phyloP scores from a whole-genome alignment of 169 alveolate species.

The Eimeria maxima region DNA sequence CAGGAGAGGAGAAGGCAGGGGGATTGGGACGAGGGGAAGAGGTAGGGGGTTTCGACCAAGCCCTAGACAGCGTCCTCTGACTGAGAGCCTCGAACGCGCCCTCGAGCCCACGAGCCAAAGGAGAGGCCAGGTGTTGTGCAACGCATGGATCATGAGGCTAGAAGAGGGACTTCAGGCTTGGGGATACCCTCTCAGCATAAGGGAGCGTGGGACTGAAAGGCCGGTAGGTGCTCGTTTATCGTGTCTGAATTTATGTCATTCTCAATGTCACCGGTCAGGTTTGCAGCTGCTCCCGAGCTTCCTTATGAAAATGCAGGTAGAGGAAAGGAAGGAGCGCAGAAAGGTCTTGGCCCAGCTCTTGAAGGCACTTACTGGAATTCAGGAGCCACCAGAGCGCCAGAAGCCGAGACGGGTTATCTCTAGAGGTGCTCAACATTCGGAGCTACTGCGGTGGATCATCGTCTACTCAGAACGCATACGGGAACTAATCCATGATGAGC shows the following conservation, averaged over 20 bases:
- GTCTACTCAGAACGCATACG: conserved; percentile 63
- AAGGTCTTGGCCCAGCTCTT: conserved; percentile 56
- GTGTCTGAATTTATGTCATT: neutral
- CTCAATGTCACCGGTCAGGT: neutral
- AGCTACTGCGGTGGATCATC: conserved; percentile 63
- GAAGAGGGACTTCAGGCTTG: conserved; percentile 44
- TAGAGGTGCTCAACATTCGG: conserved; percentile 64
- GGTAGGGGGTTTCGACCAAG: conserved; percentile 68
- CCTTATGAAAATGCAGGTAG: conserved; percentile 32
- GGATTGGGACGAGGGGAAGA: conserved; percentile 52
- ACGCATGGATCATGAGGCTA: conserved; percentile 64
- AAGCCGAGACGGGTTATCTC: conserved; percentile 41
- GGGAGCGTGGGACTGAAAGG: conserved; percentile 63
- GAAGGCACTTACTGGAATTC: conserved; percentile 57
- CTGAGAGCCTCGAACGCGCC: conserved; percentile 71
- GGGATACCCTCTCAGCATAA: conserved; percentile 74
- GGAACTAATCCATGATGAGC: conserved; percentile 44
- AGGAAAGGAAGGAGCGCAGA: conserved; percentile 58
- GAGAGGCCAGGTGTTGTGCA: conserved; percentile 67
- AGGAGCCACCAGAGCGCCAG: conserved; percentile 58
- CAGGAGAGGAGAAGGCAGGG: conserved; percentile 10
- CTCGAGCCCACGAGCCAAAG: conserved; percentile 61
- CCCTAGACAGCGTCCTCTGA: conserved; percentile 26
- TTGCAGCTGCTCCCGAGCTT: neutral
- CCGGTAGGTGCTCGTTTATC: conserved; percentile 43